Evolutionary conservation across 129 eudicot species (phyloP), one percentile per base, ranked within the genome.

Genomic region (Pulicaria dysenterica): DNA sequence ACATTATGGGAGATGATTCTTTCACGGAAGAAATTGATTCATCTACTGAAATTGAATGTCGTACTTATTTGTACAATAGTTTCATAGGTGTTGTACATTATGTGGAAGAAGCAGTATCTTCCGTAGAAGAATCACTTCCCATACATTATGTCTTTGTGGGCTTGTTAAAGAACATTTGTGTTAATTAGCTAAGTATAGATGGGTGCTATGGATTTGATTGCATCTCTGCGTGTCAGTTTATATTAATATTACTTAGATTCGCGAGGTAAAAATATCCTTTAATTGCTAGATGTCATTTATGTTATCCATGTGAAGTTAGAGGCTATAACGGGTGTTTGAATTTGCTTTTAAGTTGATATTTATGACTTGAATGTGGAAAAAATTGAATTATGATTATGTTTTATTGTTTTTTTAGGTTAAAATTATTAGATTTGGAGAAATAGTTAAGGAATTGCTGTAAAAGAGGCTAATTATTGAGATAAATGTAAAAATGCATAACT

Each of bases 141-240:
- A 15, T 63, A 12, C 12, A 78, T 31, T 43, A 37, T 44, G 82
- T 11, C 37, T 53, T 77, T 76, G 50, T 67, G 19, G 58, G 66
- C 34, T 75, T 49, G 16, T 75, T 46, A 59, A 37, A 45, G 45
- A 68, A 67, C 62, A 58, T 38, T 12, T 76, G 55, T 67, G 5
- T 67, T 46, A 49, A 57, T 46, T 48, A 44, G 17, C 40, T 49
- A 43, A 60, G 4, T 5, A 60, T 42, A 58, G 68, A 49, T 12
- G 39, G 44, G 10, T 38, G n/a, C 5, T 24, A 31, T 64, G 39
- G 15, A 64, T 64, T 75, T 43, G 56, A 69, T 77, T 61, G 37
- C 24, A 42, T 62, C 62, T 15, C 42, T 24, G 8, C 17, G 17
- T 76, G 12, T 76, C 42, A 37, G 46, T 16, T 34, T 2, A 5